Conservation (phyloP, 495 filamentous ascomycete genomes). For the Penicillium macrosclerotiorum region DNA sequence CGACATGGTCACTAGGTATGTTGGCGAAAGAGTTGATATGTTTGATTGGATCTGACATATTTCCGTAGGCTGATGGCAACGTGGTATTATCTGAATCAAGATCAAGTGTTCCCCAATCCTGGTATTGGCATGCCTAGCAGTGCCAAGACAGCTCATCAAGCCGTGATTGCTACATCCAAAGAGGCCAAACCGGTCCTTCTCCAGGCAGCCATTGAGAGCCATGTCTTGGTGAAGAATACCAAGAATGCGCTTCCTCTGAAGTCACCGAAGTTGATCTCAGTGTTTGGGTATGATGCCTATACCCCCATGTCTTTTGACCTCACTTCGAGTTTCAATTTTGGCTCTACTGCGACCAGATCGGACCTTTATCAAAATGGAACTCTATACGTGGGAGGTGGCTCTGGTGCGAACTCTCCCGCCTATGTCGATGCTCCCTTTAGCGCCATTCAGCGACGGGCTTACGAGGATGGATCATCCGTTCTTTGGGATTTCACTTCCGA, state of each 20-base stretch:
- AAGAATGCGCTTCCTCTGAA: slow-evolving; percentile 61
- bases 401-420: slow-evolving; percentile 59
- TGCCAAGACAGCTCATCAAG: slow-evolving; percentile 66
- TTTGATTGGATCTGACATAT: slow-evolving; percentile 42
- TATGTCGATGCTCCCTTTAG: slow-evolving; percentile 56
- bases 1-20: slow-evolving; percentile 59
- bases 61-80: slow-evolving; percentile 76
- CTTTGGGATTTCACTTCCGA: slow-evolving; percentile 37
- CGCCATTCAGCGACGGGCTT: slow-evolving; percentile 50
- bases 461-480: slow-evolving; percentile 45
- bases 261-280: slow-evolving; percentile 51
- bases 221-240: slow-evolving; percentile 73
- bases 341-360: too few species aligned
- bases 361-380: slow-evolving; percentile 51
- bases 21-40: neutral
- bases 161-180: slow-evolving; percentile 52
- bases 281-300: slow-evolving; percentile 68
- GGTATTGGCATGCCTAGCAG: slow-evolving; percentile 64
- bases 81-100: slow-evolving; percentile 82
- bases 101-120: slow-evolving; percentile 50
- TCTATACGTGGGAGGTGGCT: slow-evolving; percentile 61
- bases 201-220: slow-evolving; percentile 57
- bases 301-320: slow-evolving; percentile 67
- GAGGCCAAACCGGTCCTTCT: slow-evolving; percentile 48
- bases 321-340: neutral